Evolutionary conservation across 352 stramenopile species (phyloP), one percentile per base, ranked within the genome.

Genomic region (Phytopythium litorale): DNA sequence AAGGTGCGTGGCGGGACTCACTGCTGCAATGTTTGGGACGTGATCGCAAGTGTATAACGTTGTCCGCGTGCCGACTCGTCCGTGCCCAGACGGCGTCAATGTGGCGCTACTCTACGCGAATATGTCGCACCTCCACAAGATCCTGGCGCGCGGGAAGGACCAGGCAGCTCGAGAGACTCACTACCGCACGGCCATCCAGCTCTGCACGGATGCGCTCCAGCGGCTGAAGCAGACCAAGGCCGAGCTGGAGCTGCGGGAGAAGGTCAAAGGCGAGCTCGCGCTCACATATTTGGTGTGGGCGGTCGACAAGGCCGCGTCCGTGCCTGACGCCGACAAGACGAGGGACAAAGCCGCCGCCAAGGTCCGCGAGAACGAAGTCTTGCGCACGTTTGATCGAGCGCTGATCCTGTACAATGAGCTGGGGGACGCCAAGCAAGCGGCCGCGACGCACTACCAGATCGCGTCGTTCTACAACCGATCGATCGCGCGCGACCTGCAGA

Each of bases 361-460:
- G 7, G 8, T 35, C 5, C 64, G 59, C 1, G 82, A 84, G 50
- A 79, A 82, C 30, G 74, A 86, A 38, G 71, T 71, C 0, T 68
- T 81, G 50, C 81, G 73, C 54, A 74, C 81, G 28, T 94, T 94
- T 43, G 87, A 84, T 58, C 89, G 84, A 50, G 81, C 87, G 19
- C 57, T 96, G 30, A 75, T 84, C 15, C 56, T 96, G 40, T 96
- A 96, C 62, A 67, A 71, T 3, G 84, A 96, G 59, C 64, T 96
- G 13, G 68, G 62, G 6, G 84, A 94, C 52, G 42, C 58, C 45
- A 92, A 92, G 67, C 87, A 96, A 63, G 65, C 75, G 5, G 87
- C 84, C 7, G 79, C 87, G 16, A 92, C 84, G 12, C 84, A 96
- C 58, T 96, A 96, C 57, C 87, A 96, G 56, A 90, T 96, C 53